Evolutionary conservation across 2,329 filamentous ascomycete species (phyloP), one percentile per base, ranked within the genome.

Genomic region (Simplicillium sp.): DNA sequence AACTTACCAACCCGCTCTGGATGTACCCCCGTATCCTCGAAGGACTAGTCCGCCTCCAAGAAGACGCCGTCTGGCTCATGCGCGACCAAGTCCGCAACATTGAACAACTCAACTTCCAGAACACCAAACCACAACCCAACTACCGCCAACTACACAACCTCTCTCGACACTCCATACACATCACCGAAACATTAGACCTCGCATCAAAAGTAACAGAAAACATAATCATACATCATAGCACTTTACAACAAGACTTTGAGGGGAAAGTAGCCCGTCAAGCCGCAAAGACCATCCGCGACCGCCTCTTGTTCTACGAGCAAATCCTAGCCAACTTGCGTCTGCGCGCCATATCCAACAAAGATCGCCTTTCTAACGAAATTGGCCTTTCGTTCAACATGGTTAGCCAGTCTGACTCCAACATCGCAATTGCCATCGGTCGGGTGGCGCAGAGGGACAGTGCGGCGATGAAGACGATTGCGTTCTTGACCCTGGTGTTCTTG

Each of bases 321-420:
- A 54, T 64, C 13, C 38, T 66, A 1, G 44, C 48, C 13, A 62
- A 56, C 38, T 53, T 68, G 1, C 55, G 56, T 3, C 46, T 53
- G 11, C 58, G 68, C 11, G 58, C 65, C 0, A 44, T 45, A 0
- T 59, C 66, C 1, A 69, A 65, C 49, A 58, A 60, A 11, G 55
- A 64, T 12, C 46, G 77, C 43, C 58, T 82, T 51, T 38, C 71
- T 54, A 55, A 80, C 59, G 54, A 80, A 67, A 64, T 81, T 56
- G 56, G 78, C 42, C 60, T 82, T 45, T 50, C 62, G 0, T 73
- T 67, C 51, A 66, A 71, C 46, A 57, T 48, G 0, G 63, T 68
- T 0, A 59, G 66, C 0, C 65, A 70, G 44, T 52, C 63, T 29
- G 65, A 70, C 37, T 54, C 66, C 0, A 44, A 48, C 1, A 49